Evolutionary conservation across 2,329 filamentous ascomycete species (phyloP).

Genomic region (Fusarium sp.): DNA sequence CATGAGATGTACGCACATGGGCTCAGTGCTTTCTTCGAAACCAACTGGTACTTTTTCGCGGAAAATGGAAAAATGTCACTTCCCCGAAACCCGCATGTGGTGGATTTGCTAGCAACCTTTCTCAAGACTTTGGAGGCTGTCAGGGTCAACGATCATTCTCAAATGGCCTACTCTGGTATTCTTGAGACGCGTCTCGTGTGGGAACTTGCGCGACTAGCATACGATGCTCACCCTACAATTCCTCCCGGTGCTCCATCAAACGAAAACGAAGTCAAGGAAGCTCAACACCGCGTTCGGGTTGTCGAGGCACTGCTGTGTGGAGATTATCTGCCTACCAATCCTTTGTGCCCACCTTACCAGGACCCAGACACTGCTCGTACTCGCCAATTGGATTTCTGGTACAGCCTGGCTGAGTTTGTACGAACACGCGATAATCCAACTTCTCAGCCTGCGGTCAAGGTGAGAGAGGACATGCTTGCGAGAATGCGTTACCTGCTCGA

Average conservation of each 20-base stretch:
- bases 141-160: conserved; percentile 60
- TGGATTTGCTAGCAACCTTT: conserved; percentile 75
- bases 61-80: conserved; percentile 60
- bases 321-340: conserved; percentile 69
- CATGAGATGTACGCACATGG: conserved; percentile 79
- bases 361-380: conserved; percentile 64
- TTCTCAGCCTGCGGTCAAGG: conserved; percentile 56
- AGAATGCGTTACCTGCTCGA: conserved; percentile 78
- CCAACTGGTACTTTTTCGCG: conserved; percentile 77
- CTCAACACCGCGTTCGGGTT: conserved; percentile 76
- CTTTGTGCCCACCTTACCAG: conserved; percentile 62
- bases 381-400: conserved; percentile 85
- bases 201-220: conserved; percentile 65
- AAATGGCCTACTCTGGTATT: conserved; percentile 64
- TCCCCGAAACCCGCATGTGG: conserved; percentile 65
- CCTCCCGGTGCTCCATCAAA: conserved; percentile 54
- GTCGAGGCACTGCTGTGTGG: conserved; percentile 83
- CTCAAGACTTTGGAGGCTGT: conserved; percentile 65
- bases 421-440: conserved; percentile 68
- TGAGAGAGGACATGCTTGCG: conserved; percentile 72
- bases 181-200: conserved; percentile 70
- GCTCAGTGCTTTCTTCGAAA: conserved; percentile 82
- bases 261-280: conserved; percentile 70
- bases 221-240: conserved; percentile 52
- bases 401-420: conserved; percentile 74